Evolutionary conservation across 2,329 filamentous ascomycete genomes (phyloP).

Genomic region (Alternaria solani): DNA sequence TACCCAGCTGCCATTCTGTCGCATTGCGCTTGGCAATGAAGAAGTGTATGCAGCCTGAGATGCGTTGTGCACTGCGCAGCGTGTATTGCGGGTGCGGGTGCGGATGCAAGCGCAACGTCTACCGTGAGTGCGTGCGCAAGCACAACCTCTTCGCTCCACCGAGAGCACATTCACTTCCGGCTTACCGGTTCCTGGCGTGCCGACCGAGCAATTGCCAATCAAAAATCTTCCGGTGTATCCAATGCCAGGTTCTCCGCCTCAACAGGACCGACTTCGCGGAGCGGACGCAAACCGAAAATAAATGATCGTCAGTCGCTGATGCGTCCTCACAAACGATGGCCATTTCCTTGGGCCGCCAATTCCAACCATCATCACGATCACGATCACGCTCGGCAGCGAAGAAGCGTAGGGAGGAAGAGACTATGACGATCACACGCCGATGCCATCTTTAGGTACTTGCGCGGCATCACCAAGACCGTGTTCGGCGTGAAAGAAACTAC

Average conservation of each 20-base stretch:
- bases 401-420: not conserved
- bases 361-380: not conserved
- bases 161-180: not conserved
- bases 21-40: not conserved
- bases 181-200: not conserved
- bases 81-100: not conserved
- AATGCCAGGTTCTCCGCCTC: not conserved
- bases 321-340: not conserved
- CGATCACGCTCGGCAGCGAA: not conserved
- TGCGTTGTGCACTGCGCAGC: not conserved
- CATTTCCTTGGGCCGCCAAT: not conserved
- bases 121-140: not conserved
- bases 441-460: not conserved
- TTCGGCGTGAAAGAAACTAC: not conserved
- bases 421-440: not conserved
- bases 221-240: not conserved
- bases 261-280: not conserved
- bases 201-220: not conserved
- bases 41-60: not conserved
- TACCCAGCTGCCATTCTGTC: not conserved
- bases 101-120: not conserved
- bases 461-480: not conserved
- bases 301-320: not conserved
- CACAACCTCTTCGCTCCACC: not conserved
- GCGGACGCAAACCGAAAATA: not conserved